phyloP scores from a whole-genome alignment of 1,139 yeast genomes.

The Geotrichum carabidarum region DNA sequence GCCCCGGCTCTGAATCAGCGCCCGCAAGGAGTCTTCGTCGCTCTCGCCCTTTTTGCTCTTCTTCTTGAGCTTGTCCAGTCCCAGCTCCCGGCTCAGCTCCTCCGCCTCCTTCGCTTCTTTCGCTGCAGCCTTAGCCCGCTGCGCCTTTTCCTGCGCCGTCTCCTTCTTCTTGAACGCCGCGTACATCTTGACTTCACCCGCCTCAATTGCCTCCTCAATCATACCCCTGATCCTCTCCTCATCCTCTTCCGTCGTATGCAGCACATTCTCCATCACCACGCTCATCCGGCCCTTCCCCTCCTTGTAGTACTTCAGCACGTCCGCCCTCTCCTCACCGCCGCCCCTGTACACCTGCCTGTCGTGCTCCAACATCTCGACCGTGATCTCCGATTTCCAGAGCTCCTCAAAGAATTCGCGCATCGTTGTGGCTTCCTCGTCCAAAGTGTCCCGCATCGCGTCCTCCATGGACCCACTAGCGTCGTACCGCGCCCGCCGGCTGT shows the following conservation, averaged over 20 bases:
- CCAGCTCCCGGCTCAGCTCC: slow-evolving; percentile 49
- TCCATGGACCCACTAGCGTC: slow-evolving; percentile 65
- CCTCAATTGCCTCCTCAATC: slow-evolving; percentile 44
- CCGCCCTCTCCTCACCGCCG: slow-evolving; percentile 62
- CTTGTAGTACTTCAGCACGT: slow-evolving; percentile 55
- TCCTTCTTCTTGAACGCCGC: slow-evolving; percentile 53
- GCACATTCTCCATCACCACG: slow-evolving; percentile 63
- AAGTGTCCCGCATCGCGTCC: slow-evolving; percentile 42
- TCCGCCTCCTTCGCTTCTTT: slow-evolving; percentile 69
- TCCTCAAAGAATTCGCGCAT: slow-evolving; percentile 65
- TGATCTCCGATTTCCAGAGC: slow-evolving; percentile 51
- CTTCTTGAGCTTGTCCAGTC: slow-evolving; percentile 39
- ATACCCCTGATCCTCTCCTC: slow-evolving; percentile 49
- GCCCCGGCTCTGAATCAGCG: slow-evolving; percentile 28
- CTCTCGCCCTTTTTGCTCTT: slow-evolving; percentile 34
- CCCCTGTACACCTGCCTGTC: slow-evolving; percentile 59
- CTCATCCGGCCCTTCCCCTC: slow-evolving; percentile 66
- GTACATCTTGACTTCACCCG: slow-evolving; percentile 38
- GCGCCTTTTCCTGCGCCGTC: slow-evolving; percentile 41
- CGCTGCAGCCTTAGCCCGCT: slow-evolving; percentile 49
- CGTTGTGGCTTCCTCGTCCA: slow-evolving; percentile 32
- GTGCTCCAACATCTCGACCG: slow-evolving; percentile 67
- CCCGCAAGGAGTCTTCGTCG: slow-evolving; percentile 25
- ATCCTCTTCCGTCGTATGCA: slow-evolving; percentile 65
- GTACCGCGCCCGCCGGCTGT: slow-evolving; percentile 50